Evolutionary conservation across 768 basidiomycete species (phyloP).

Genomic region (Auriculariales sp.): DNA sequence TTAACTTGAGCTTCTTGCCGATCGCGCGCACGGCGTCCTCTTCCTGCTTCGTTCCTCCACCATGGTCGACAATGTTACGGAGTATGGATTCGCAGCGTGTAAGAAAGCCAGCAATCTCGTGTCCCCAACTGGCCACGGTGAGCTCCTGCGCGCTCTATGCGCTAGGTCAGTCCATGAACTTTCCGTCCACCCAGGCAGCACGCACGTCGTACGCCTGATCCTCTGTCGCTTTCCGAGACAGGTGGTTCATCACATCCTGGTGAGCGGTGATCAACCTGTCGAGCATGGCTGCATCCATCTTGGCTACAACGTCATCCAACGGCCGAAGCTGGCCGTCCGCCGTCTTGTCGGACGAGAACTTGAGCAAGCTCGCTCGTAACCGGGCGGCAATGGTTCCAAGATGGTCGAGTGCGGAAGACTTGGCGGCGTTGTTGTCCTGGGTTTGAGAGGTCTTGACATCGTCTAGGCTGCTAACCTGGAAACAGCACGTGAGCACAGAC

Average conservation of each 20-base stretch:
- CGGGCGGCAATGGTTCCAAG: constrained; percentile 84
- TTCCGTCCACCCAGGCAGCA: not conserved
- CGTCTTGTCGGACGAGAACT: constrained; percentile 16
- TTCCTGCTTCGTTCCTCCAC: constrained; percentile 19
- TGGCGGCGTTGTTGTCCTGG: constrained; percentile 70
- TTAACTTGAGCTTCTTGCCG: constrained; percentile 41
- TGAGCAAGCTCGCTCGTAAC: constrained; percentile 45
- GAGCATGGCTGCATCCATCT: constrained; percentile 33
- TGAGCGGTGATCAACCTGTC: constrained; percentile 48
- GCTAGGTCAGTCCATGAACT: not conserved
- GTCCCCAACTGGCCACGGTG: constrained; percentile 62
- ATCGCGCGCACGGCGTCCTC: constrained; percentile 28
- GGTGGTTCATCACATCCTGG: constrained; percentile 47
- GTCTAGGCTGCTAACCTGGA: constrained; percentile 66
- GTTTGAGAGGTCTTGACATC: constrained; percentile 56
- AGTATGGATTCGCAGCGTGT: constrained; percentile 41
- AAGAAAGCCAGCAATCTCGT: constrained; percentile 64
- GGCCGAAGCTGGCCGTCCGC: constrained; percentile 32
- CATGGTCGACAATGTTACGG: constrained; percentile 20
- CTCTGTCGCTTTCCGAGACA: constrained; percentile 56
- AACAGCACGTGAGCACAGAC: not conserved
- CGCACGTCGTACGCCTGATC: constrained; percentile 73
- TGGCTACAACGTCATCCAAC: constrained; percentile 57
- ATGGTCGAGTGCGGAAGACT: constrained; percentile 84
- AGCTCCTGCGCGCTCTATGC: constrained; percentile 71